A percentile compares a stretch with the other conserved stretches of the same genome.
phyloP scores from a whole-genome alignment of 371 early-diverging fungal species.

The Gilbertella persicaria region DNA sequence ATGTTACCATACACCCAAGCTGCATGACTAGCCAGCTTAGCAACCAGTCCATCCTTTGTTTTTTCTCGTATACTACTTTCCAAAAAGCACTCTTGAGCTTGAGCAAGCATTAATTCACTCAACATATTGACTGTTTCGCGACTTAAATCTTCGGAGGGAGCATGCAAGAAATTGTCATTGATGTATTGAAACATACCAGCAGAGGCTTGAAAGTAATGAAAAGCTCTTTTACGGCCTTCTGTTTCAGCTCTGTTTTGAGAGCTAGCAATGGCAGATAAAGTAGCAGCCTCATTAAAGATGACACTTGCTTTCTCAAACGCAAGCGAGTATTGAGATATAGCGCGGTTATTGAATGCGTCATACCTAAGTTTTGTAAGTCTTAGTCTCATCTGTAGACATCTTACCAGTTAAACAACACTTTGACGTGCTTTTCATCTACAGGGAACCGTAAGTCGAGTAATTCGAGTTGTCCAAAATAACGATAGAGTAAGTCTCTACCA shows the following conservation, averaged over 20 bases:
- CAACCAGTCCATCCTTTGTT: conserved; percentile 80
- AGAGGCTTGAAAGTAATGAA: conserved; percentile 88
- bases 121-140: conserved; percentile 86
- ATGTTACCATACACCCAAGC: conserved; percentile 75
- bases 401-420: conserved; percentile 88
- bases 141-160: conserved; percentile 90
- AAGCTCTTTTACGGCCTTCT: conserved; percentile 78
- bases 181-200: conserved; percentile 93
- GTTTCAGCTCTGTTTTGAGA: conserved; percentile 74
- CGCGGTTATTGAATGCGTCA: conserved; percentile 74
- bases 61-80: conserved; percentile 85
- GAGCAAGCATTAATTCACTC: conserved; percentile 85
- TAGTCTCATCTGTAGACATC: background rate
- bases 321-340: conserved; percentile 77
- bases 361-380: conserved; percentile 56
- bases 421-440: conserved; percentile 88
- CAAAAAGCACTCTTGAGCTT: conserved; percentile 93
- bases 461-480: conserved; percentile 96
- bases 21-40: conserved; percentile 89
- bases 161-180: conserved; percentile 96
- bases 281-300: conserved; percentile 92
- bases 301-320: conserved; percentile 96
- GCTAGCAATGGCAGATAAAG: conserved; percentile 71
- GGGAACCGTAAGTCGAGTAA: conserved; percentile 92
- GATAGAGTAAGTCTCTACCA: conserved; percentile 90